phyloP scores from a whole-genome alignment of 768 basidiomycete genomes.

The Rhizopogon roseolus region DNA sequence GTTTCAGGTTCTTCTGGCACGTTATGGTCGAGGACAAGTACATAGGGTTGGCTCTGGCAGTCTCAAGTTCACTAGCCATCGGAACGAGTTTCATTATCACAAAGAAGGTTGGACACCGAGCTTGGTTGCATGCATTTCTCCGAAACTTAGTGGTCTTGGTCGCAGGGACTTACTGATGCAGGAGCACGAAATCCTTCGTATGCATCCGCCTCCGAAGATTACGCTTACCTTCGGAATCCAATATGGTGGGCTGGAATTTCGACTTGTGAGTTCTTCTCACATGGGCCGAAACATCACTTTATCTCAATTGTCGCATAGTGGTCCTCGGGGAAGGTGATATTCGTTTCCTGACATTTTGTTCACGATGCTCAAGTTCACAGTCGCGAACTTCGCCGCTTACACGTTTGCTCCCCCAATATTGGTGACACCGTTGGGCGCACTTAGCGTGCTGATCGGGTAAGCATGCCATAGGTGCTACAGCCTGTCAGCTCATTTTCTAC shows the following conservation, averaged over 20 bases:
- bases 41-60: conserved; percentile 85
- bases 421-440: conserved; percentile 96
- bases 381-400: conserved; percentile 93
- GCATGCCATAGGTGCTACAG: conserved; percentile 18
- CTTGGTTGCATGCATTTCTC: not conserved
- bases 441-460: conserved; percentile 94
- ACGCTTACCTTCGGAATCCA: conserved; percentile 83
- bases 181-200: conserved; percentile 50
- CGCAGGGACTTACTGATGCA: conserved; percentile 89
- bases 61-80: conserved; percentile 81
- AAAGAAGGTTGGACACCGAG: conserved; percentile 70
- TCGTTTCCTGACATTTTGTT: not conserved
- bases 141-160: conserved; percentile 4
- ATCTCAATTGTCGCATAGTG: conserved; percentile 48
- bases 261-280: conserved; percentile 60
- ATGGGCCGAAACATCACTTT: conserved; percentile 5
- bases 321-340: conserved; percentile 83
- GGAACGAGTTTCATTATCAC: conserved; percentile 98
- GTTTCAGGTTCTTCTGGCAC: not conserved
- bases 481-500: conserved; percentile 10
- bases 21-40: conserved; percentile 89
- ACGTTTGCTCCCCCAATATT: conserved; percentile 97
- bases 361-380: conserved; percentile 26
- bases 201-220: conserved; percentile 68
- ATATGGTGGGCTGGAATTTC: conserved; percentile 98